These are phyloP conservation scores for Pleurotus eryngii DNA, from an alignment of 768 basidiomycete species.

Conservation along the genomic window DNA sequence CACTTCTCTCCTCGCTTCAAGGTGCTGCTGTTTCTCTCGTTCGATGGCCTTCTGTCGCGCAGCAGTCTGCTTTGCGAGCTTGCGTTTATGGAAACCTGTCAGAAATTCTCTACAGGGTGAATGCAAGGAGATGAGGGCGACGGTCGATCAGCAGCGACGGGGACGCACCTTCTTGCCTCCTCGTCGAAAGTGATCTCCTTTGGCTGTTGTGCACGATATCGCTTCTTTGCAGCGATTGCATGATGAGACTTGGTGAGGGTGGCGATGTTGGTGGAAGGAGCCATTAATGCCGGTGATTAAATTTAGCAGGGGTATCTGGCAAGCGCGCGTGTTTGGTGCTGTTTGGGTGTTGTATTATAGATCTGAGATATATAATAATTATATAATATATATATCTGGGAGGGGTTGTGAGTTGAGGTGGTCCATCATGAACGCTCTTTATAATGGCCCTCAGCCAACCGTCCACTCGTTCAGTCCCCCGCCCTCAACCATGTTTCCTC, in stretches of 20 bases:
- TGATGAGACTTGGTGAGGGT: constrained; percentile 62
- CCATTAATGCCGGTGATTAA: constrained; percentile 17
- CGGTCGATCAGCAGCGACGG: not conserved
- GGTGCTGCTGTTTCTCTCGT: constrained; percentile 71
- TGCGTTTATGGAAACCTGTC: constrained; percentile 93
- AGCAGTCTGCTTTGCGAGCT: constrained; percentile 78
- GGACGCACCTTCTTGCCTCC: constrained; percentile 62
- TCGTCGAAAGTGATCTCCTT: constrained; percentile 88
- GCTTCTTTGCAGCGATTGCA: constrained; percentile 65
- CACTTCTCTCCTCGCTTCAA: constrained; percentile 79
- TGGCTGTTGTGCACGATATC: constrained; percentile 62
- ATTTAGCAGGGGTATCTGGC: constrained; percentile 17
- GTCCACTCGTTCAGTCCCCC: constrained; percentile 10
- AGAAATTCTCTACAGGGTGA: constrained; percentile 67
- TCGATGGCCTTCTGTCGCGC: constrained; percentile 70
- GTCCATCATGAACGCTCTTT: constrained; percentile 21
- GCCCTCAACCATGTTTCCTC: constrained; percentile 1
- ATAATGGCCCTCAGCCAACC: constrained; percentile 14
- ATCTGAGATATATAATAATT: not conserved
- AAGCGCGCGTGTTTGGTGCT: constrained; percentile 16
- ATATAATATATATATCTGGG: not conserved
- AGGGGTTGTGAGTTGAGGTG: not conserved
- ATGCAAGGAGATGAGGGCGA: constrained; percentile 14
- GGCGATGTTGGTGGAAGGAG: constrained; percentile 39
- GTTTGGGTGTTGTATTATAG: not conserved